These are phyloP conservation scores for Aspergillus tamarii DNA, from an alignment of 2,329 filamentous ascomycete species.

Conservation along the genomic window DNA sequence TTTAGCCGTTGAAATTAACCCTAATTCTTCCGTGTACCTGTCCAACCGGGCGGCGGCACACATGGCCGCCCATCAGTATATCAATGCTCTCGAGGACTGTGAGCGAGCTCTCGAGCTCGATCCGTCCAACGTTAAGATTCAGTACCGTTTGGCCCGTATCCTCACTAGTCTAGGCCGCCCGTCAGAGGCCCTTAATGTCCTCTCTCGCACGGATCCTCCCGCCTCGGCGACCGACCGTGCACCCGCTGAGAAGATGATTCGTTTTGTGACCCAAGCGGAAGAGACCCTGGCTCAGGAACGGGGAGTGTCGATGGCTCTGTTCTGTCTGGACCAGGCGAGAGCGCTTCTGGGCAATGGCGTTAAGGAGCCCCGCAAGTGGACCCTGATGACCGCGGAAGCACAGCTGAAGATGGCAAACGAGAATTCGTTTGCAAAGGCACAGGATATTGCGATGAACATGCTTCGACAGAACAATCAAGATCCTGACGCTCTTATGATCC, in stretches of 20 bases:
- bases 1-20: constrained; percentile 83
- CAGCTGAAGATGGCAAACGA: constrained; percentile 89
- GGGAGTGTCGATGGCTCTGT: constrained; percentile 86
- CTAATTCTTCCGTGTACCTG: constrained; percentile 83
- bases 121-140: constrained; percentile 81
- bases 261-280: constrained; percentile 78
- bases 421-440: constrained; percentile 87
- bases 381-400: constrained; percentile 86
- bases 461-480: constrained; percentile 87
- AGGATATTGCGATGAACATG: constrained; percentile 87
- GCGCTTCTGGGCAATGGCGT: constrained; percentile 75
- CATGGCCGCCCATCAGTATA: constrained; percentile 82
- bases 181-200: constrained; percentile 81
- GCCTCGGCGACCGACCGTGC: constrained; percentile 84
- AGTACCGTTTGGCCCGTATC: constrained; percentile 85
- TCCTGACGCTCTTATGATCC: constrained; percentile 87
- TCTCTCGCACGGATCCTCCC: constrained; percentile 76
- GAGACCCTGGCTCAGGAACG: constrained; percentile 74
- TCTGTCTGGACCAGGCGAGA: constrained; percentile 89
- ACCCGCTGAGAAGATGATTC: constrained; percentile 80
- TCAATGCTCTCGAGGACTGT: constrained; percentile 83
- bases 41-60: constrained; percentile 94
- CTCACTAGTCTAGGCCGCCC: constrained; percentile 86
- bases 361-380: constrained; percentile 87
- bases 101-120: constrained; percentile 80